Base-by-base conservation (phyloP, 2,329 filamentous ascomycete genomes). In the Calonectria montana region DNA sequence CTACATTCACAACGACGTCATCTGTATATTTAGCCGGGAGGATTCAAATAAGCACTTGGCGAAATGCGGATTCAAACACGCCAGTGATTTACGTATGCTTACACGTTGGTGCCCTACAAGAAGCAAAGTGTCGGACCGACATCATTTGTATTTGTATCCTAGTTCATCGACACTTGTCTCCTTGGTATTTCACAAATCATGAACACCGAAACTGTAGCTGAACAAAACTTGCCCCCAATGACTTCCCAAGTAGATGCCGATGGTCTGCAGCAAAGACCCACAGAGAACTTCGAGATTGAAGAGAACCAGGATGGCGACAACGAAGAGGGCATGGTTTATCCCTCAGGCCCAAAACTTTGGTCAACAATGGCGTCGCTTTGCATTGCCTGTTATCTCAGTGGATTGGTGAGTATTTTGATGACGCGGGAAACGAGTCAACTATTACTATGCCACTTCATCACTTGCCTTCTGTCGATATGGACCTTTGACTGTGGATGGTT, bases 351-450 rank as follows among this genome's bases (percentile, higher is more conserved):
- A 3, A 79, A 79, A 27, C 72, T 78, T 0, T 78, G 77, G 77
- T 78, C 74, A 2, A 79, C 77, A 1, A 79, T 78, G 77, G 70
- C 48, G 1, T 78, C 77, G 1, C 74, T 78, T 37, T 71, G 70
- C 8, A 78, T 79, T 4, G 72, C 72, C 0, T 72, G 75, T 2
- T 79, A 77, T 3, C 77, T 78, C 0, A 78, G 77, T 2, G 77
- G 77, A 6, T 66, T 78, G 9, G 77, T 79, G 21, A 70, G 31
- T 7, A 2, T 0, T 3, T n/a, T 23, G 5, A 6, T 23, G 29
- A 12, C 27, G 31, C 16, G 7, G 16, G 31, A 31, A 45, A 18
- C 4, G 6, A 37, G 10, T 41, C 13, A 25, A 18, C 12, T 41
- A 2, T 18, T 39, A 6, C 2, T 5, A 12, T n/a, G n/a, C n/a